These are phyloP conservation scores for Teratosphaeria viscida DNA, from an alignment of 2,329 filamentous ascomycete genomes.

Conservation along the genomic window DNA sequence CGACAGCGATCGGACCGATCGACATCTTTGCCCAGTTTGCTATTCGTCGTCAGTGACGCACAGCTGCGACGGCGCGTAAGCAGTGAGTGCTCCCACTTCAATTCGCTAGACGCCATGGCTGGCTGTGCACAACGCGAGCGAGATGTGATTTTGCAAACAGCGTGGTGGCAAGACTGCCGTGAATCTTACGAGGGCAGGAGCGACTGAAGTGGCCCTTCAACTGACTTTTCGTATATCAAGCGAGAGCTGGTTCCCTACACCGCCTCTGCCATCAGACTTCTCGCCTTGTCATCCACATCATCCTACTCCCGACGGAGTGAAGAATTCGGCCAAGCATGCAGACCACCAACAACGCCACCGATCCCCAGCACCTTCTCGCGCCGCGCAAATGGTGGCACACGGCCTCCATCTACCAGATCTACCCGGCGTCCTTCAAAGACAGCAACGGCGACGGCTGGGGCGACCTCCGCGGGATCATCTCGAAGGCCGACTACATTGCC, in stretches of 20 bases:
- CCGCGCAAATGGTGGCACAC: conserved; percentile 32
- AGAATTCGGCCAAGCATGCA: background rate
- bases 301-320: background rate
- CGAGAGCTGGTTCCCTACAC: background rate
- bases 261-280: too few relatives aligned
- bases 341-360: background rate
- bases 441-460: conserved; percentile 50
- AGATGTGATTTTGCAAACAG: background rate
- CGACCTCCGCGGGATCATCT: conserved; percentile 54
- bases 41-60: background rate
- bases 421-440: conserved; percentile 37
- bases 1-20: background rate
- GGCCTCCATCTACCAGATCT: conserved; percentile 34
- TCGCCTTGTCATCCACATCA: background rate
- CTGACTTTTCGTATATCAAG: background rate
- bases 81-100: background rate
- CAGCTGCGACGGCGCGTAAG: background rate
- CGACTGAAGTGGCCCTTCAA: background rate
- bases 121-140: background rate
- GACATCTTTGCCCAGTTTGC: background rate
- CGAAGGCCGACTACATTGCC: conserved; percentile 53
- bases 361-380: background rate
- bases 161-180: background rate
- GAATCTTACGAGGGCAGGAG: background rate
- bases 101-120: background rate